phyloP scores from a whole-genome alignment of 768 basidiomycete species.

The Phylloporus sp. region DNA sequence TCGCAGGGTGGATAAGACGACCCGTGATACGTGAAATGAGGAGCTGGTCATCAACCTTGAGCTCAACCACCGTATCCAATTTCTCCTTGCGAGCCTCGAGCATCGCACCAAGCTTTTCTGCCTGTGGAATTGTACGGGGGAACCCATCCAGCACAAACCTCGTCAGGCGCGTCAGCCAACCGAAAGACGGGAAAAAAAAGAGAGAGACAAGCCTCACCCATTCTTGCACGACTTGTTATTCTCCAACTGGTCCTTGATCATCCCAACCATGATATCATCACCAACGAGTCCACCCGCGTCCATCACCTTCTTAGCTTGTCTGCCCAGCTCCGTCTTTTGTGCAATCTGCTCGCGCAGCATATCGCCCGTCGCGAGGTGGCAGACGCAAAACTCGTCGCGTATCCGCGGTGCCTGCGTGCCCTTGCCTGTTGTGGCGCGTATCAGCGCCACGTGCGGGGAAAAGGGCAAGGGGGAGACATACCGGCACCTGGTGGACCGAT shows the following conservation, averaged over 20 bases:
- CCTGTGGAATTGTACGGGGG: slow-evolving; percentile 95
- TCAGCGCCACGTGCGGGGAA: neutral
- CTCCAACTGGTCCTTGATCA: slow-evolving; percentile 95
- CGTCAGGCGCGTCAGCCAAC: neutral
- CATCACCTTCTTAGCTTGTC: slow-evolving; percentile 96
- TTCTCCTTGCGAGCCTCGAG: slow-evolving; percentile 77
- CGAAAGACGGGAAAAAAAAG: neutral
- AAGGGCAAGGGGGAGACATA: slow-evolving; percentile 37
- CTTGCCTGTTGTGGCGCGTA: slow-evolving; percentile 66
- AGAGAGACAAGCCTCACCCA: slow-evolving; percentile 61
- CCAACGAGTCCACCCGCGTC: slow-evolving; percentile 92
- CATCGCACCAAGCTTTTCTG: slow-evolving; percentile 94
- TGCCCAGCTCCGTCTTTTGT: slow-evolving; percentile 81
- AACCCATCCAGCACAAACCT: slow-evolving; percentile 99
- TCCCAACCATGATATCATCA: slow-evolving; percentile 96
- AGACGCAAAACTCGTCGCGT: slow-evolving; percentile 89
- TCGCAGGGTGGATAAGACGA: slow-evolving; percentile 84
- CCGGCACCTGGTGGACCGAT: slow-evolving; percentile 97
- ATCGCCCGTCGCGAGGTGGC: slow-evolving; percentile 98
- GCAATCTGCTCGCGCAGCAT: slow-evolving; percentile 95
- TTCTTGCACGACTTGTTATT: slow-evolving; percentile 92
- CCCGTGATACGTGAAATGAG: slow-evolving; percentile 98
- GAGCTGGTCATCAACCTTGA: slow-evolving; percentile 89
- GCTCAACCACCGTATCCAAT: slow-evolving; percentile 88
- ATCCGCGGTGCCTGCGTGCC: slow-evolving; percentile 97